Base-by-base conservation (phyloP, 1,284 basidiomycete species). In the Marasmius sp. region DNA sequence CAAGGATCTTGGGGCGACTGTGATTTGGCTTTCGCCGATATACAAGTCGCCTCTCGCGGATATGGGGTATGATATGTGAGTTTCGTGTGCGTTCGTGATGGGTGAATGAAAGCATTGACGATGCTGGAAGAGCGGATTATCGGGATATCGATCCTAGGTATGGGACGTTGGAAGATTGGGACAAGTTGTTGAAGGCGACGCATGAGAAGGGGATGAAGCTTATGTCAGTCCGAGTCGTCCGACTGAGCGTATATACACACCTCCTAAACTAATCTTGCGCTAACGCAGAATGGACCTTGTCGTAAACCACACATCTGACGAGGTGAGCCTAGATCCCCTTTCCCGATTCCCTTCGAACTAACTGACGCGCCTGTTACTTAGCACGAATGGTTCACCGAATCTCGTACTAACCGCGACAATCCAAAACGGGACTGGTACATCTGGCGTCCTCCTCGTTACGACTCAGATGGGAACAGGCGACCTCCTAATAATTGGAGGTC, bases 281-380 rank as follows among this genome's bases (percentile, higher is more conserved):
- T n/a, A n/a, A 67, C 5, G 27, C 27, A 86, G 86, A 71, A 89
- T 92, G 80, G 90, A 93, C 71, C 83, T 93, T 3, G 91, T 93
- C 36, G 86, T 89, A n/a, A 93, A 93, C 72, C 91, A 93, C 73
- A 87, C 85, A 6, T 91, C 88, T 2, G 86, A 91, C 74, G 83
- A 90, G 78, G 85, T 84, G 57, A 51, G 70, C 57, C 34, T 33
- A 27, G 16, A 16, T 18, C 50, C 47, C 11, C 45, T 59, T 48
- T 4, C 16, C 18, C 16, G 3, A 9, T 1, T 27, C 16, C 12
- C 39, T 38, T 38, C 49, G 33, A 38, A 36, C 12, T 12, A 34
- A 39, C 39, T 47, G 36, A 34, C 18, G 43, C 22, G 18, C 45
- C 20, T 22, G 12, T 3, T 60, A n/a, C 56, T 27, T 27, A 88